Base-by-base conservation (phyloP, 2,329 filamentous ascomycete species). In the Trichoderma sp. region DNA sequence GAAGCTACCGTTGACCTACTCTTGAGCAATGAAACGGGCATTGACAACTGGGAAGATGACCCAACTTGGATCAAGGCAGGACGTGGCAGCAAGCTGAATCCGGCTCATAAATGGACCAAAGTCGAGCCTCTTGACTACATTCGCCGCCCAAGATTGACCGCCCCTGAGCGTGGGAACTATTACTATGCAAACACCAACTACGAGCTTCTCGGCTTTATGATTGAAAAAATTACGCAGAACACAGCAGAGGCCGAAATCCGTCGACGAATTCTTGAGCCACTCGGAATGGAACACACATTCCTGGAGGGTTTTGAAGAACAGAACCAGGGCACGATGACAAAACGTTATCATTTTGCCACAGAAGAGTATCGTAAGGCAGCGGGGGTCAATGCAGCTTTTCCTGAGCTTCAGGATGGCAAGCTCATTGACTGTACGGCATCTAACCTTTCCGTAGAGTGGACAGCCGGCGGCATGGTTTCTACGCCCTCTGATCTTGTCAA, bases 21-120 rank as follows among this genome's bases (percentile, higher is more conserved):
- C n/a, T 34, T 74, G 32, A 71, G 71, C 20, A 71, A 74, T 43
- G n/a, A 57, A 13, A 67, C 73, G 4, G 73, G 73, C 26, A 73
- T 74, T 15, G 73, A 71, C 43, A 73, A 69, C 36, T 74, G 71
- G 71, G 73, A 74, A 57, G 73, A 74, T 32, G 73, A 74, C 11
- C 69, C 65, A 28, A 34, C 8, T 7, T 74, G 73, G 69, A 66
- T 74, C 11, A 57, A 53, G 12, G 61, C 69, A 13, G 72, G 68
- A 47, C 71, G 73, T 53, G 73, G 71, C n/a, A 66, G 50, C 36
- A 70, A 36, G n/a, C 15, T 71, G 20, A 43, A 72, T 43, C 73
- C 73, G 4, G 30, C 50, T 4, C 72, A 73, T 43, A 32, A 62
- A 39, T 73, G 73, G 71, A 63, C 30, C 57, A 74, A 72, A 47